Base-by-base conservation (phyloP, 208 protist genomes). In the Naegleria fowleri region DNA sequence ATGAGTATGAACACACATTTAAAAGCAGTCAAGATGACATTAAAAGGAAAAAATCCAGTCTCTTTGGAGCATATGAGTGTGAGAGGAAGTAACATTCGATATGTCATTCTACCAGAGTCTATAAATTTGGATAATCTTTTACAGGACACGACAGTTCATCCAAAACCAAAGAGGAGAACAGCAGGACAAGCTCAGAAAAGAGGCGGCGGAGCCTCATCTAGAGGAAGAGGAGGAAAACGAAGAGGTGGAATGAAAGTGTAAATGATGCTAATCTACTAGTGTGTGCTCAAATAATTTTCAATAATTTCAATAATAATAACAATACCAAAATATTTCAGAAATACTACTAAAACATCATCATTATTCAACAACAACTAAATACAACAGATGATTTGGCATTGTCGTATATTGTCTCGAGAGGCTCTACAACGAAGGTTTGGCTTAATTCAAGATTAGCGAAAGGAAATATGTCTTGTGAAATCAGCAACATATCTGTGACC, bases 1-100 rank as follows among this genome's bases (percentile, higher is more conserved):
- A 29, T 86, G 59, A 94, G 90, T 52, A 99, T 99, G 99, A 99
- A 99, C 93, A 99, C 97, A 0, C 98, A 99, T 92, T 92, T 99
- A 92, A 98, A 98, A 91, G 94, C 96, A 83, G 99, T 99, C 29
- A 99, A 99, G 94, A 96, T 99, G 86, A 99, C 97, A n/a, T 90
- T 98, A 43, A 99, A 99, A 92, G 95, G 95, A 22, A 96, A 96
- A 92, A 98, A 99, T 89, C 97, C 98, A 5, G 94, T 99, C 29
- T 94, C 95, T 90, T 93, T 99, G 67, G 98, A 99, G 85, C 96
- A 96, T 55, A 97, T 99, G 89, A 97, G 96, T 93, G 97, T 99
- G 83, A 95, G 99, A 33, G 99, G 99, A 36, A 99, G 96, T 93
- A 99, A 97, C 88, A 98, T 99, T 59, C 96, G 99, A 51, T 99